Base-by-base conservation (phyloP, 345 rosid species). In the Salix arbutifolia region DNA sequence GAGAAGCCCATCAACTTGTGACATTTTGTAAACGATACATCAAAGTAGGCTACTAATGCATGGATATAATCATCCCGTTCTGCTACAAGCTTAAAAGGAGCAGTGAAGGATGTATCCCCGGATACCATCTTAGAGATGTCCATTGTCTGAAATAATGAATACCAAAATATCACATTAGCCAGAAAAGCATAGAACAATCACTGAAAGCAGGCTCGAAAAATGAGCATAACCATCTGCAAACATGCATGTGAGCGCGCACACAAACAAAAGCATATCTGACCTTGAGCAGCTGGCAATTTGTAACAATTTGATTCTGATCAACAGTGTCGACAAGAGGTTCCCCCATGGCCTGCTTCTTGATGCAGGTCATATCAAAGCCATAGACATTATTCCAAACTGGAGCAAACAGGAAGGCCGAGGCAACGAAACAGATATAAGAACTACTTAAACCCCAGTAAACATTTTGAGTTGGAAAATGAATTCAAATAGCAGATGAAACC, bases 291-390 rank as follows among this genome's bases (percentile, higher is more conserved):
- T 85, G 89, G 86, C 89, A 83, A 82, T 90, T 92, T 0, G 97
- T 92, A 72, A 94, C 98, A 44, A 96, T 90, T 81, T 96, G 99
- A 77, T 96, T 91, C 82, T 92, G 92, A 80, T 94, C 95, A 18
- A 94, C 97, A 19, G 94, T 92, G 80, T 96, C 99, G 46, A 96
- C 99, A 64, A 96, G 97, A 53, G 99, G 99, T 83, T 96, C 99
- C 90, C 77, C 88, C 86, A 96, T 89, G 23, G 97, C 98, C 82
- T 90, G 94, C 84, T 89, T 92, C 95, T 96, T 96, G 85, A 96
- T 92, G 88, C 99, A 94, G 83, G 91, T 90, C 99, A 94, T 96
- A 85, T 96, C 89, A 74, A 96, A 96, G 79, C 96, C 97, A 79
- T 94, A 96, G 50, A 96, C 98, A 74, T 81, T 87, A 82, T 92